A percentile compares a stretch with the other conserved stretches of the same genome.
phyloP scores from a whole-genome alignment of 192 early-diverging fungal species.

The Anaeromyces robustus region DNA sequence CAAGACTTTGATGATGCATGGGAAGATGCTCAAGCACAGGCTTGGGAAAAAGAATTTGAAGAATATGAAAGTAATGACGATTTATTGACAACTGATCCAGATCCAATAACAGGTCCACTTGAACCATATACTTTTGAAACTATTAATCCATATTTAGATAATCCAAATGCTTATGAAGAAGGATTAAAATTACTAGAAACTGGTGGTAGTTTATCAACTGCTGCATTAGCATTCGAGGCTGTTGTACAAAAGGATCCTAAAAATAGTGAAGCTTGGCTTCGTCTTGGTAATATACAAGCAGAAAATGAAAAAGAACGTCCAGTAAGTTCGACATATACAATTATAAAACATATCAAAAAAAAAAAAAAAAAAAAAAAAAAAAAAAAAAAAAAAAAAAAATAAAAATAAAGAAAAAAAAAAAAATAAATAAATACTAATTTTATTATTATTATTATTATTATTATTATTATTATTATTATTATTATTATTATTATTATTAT shows the following conservation, averaged over 20 bases:
- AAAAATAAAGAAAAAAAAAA: too few relatives aligned
- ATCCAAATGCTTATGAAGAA: constrained; percentile 20
- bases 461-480: too few relatives aligned
- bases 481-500: too few relatives aligned
- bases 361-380: too few relatives aligned
- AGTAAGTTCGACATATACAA: too few relatives aligned
- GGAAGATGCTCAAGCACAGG: constrained; percentile 3
- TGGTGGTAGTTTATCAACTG: constrained; percentile 18
- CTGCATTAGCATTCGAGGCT: constrained; percentile 7
- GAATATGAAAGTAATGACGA: background rate
- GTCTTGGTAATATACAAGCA: constrained; percentile 6
- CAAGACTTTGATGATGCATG: constrained; percentile 16
- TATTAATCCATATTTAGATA: constrained; percentile 9
- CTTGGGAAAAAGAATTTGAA: background rate
- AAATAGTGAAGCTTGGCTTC: constrained; percentile 6
- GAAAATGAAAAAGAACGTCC: constrained; percentile 11
- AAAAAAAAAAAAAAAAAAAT: too few relatives aligned
- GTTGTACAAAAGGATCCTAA: constrained; percentile 7
- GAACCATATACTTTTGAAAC: constrained; percentile 7
- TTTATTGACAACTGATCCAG: background rate
- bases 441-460: too few relatives aligned
- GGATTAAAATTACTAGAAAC: constrained; percentile 30
- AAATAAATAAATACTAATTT: too few relatives aligned
- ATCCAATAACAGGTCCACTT: constrained; percentile 6
- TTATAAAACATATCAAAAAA: too few relatives aligned